A percentile compares a stretch with the other conserved stretches of the same genome.
Evolutionary conservation across 495 filamentous ascomycete genomes (phyloP).

Genomic region (Aspergillus sclerotiicarbonarius): DNA sequence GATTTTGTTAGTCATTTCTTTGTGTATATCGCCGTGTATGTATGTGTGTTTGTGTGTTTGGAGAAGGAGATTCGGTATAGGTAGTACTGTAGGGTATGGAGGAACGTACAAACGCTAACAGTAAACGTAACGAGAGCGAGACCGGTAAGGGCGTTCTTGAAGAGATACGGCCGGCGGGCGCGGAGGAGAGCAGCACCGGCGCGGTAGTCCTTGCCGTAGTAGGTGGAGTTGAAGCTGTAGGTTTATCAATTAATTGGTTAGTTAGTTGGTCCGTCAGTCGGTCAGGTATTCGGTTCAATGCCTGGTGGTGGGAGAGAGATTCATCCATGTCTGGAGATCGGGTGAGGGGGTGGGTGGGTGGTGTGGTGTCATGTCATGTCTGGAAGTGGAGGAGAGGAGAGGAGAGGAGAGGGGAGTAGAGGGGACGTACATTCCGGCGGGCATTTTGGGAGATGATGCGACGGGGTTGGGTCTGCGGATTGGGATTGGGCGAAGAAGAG

Average conservation of each 20-base stretch:
- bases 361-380: not conserved
- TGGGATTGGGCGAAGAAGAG: not conserved
- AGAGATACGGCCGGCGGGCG: conserved; percentile 84
- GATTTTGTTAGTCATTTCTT: not conserved
- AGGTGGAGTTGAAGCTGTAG: conserved; percentile 75
- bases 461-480: not conserved
- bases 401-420: not conserved
- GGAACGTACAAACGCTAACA: conserved; percentile 72
- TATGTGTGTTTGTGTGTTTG: not conserved
- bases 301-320: not conserved
- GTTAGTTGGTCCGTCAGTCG: too few relatives aligned
- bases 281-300: conserved; percentile 2
- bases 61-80: not conserved
- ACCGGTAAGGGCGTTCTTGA: conserved; percentile 83
- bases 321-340: not conserved
- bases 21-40: too few relatives aligned
- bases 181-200: conserved; percentile 83
- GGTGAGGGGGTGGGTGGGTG: not conserved
- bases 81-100: not conserved
- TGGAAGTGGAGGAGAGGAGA: not conserved
- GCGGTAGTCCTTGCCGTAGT: conserved; percentile 83
- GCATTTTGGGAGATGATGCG: conserved; percentile 23
- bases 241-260: too few relatives aligned
- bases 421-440: conserved; percentile 43
- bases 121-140: conserved; percentile 65